phyloP scores from a whole-genome alignment of 2,329 filamentous ascomycete genomes.

The Phaeophleospora eucalypticola region DNA sequence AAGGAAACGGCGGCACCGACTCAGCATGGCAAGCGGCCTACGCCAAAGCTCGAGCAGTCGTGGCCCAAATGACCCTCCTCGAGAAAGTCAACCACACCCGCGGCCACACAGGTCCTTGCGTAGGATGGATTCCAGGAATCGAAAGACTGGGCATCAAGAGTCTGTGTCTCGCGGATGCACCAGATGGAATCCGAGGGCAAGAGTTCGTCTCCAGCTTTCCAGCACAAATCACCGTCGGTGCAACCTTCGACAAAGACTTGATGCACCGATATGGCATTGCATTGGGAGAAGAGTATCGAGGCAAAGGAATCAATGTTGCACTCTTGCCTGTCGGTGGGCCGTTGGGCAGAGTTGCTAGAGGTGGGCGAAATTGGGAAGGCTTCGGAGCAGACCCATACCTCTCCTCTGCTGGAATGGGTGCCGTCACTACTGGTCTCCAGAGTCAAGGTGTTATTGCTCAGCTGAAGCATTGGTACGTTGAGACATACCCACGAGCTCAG shows the following conservation, averaged over 20 bases:
- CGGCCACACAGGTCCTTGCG: constrained; percentile 47
- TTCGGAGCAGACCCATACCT: constrained; percentile 66
- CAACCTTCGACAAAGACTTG: constrained; percentile 52
- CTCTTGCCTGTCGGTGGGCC: constrained; percentile 69
- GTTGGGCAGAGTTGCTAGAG: constrained; percentile 28
- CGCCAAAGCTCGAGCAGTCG: constrained; percentile 29
- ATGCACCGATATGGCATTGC: constrained; percentile 50
- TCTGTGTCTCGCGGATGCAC: constrained; percentile 24
- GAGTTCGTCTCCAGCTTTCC: constrained; percentile 75
- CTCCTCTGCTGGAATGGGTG: constrained; percentile 46
- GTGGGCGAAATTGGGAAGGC: constrained; percentile 47
- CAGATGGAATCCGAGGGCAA: constrained; percentile 62
- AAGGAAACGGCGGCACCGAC: constrained; percentile 22
- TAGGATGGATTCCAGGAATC: constrained; percentile 72
- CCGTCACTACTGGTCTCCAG: constrained; percentile 54
- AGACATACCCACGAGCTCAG: too few species aligned
- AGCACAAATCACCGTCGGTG: constrained; percentile 60
- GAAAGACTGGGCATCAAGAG: constrained; percentile 66
- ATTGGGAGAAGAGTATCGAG: constrained; percentile 44
- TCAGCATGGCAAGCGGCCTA: constrained; percentile 31
- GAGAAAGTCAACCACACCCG: constrained; percentile 35
- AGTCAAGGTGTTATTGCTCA: constrained; percentile 29
- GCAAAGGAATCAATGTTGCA: constrained; percentile 30
- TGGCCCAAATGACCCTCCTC: constrained; percentile 32
- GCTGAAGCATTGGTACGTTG: constrained; percentile 46